Base-by-base conservation (phyloP, 169 alveolate genomes). In the Eimeria acervulina region DNA sequence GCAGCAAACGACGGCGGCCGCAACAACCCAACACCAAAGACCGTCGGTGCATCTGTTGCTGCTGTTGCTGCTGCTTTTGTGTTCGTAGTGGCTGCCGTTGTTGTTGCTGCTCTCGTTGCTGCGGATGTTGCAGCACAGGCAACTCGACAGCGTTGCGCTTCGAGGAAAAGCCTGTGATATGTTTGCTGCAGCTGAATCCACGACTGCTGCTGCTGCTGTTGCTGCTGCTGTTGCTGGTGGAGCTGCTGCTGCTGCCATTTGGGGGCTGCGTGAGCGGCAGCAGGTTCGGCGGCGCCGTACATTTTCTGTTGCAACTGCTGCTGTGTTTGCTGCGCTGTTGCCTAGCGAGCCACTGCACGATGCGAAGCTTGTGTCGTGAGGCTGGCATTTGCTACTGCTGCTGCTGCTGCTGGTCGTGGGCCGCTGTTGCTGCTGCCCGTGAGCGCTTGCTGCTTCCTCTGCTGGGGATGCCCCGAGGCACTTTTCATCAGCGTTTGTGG, bases 401-500 rank as follows among this genome's bases (percentile, higher is more conserved):
- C 89, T 38, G 89, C 26, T 40, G 63, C 26, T 78, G 61, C 89
- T 51, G 84, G 13, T 72, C n/a, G n/a, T n/a, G n/a, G n/a, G 84
- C 84, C 28, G 84, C 84, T 72, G 84, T 44, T 72, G 84, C 84
- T 72, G 52, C 52, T 72, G 84, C 44, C 12, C n/a, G n/a, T n/a
- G n/a, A n/a, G n/a, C n/a, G n/a, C n/a, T n/a, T n/a, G n/a, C n/a
- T n/a, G n/a, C n/a, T n/a, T n/a, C n/a, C n/a, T n/a, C n/a, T n/a
- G n/a, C n/a, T n/a, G n/a, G n/a, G n/a, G n/a, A n/a, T n/a, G n/a
- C n/a, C n/a, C n/a, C n/a, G n/a, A n/a, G n/a, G n/a, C n/a, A n/a
- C n/a, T n/a, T n/a, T n/a, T n/a, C n/a, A n/a, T n/a, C n/a, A n/a
- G n/a, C n/a, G n/a, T n/a, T n/a, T n/a, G n/a, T n/a, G n/a, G n/a